Base-by-base conservation (phyloP, 2,329 filamentous ascomycete genomes). In the Dichotomopilus funicola region DNA sequence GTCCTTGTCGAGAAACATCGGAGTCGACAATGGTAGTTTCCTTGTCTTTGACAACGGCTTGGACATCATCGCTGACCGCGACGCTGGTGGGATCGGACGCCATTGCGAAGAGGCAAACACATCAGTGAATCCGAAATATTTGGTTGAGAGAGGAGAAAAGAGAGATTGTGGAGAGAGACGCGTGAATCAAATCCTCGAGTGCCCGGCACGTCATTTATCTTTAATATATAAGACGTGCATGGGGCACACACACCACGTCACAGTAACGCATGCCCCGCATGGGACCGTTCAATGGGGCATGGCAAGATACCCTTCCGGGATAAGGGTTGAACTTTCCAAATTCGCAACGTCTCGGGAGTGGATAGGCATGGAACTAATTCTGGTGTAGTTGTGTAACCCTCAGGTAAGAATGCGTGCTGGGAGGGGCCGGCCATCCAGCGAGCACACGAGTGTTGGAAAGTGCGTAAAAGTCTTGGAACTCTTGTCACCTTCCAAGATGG, bases 401-500 rank as follows among this genome's bases (percentile, higher is more conserved):
- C 19, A 27, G 19, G 19, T 27, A 27, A 27, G 19, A 27, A 27
- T 2, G 3, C 19, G 19, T 27, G 19, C 19, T 27, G 19, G 19
- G 19, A 27, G 19, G 19, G 19, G 19, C 19, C 19, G 19, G 19
- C 19, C 19, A 27, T 27, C 19, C 19, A 42, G 12, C 5, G 6
- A 7, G 10, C 10, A 42, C 11, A 42, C 40, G 27, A 41, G 54
- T 42, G 47, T 61, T 45, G 55, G 57, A 52, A 57, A 61, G 59
- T 51, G 54, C 52, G 13, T 36, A 10, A 11, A 49, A 49, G 42
- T 53, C 54, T 56, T 56, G 53, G 59, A 51, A 49, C 10, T 31
- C 54, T 59, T 61, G 52, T 35, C 54, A 61, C 59, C 59, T 61
- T 61, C 59, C 59, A 42, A 59, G 50, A 61, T 47, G 34, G 59